Evolutionary conservation across 129 eudicot genomes (phyloP).

Genomic region (Flaveria robusta): DNA sequence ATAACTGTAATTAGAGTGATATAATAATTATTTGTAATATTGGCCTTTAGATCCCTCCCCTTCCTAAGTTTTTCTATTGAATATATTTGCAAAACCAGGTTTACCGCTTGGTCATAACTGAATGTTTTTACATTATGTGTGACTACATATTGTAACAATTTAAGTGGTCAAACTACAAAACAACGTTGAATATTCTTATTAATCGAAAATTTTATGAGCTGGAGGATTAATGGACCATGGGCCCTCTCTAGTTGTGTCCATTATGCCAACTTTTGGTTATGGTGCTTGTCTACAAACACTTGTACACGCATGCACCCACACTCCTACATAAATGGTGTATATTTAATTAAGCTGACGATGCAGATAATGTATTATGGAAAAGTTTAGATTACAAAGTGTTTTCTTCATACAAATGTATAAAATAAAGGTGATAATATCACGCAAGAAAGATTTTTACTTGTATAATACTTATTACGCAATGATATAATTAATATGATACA

Average conservation of each 20-base stretch:
- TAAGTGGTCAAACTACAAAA: not conserved
- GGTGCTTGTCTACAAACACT: not conserved
- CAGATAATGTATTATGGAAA: not conserved
- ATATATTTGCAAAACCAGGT: slow-evolving; percentile 20
- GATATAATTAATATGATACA: no score
- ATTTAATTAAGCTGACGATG: not conserved
- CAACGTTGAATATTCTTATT: not conserved
- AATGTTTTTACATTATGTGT: not conserved
- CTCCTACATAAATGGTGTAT: not conserved
- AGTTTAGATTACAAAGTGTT: no score
- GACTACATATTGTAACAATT: not conserved
- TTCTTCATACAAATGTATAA: no score
- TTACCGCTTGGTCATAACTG: not conserved
- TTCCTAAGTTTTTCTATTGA: slow-evolving; percentile 27
- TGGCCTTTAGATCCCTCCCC: slow-evolving; percentile 10
- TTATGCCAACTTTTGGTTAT: not conserved
- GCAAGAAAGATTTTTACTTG: no score
- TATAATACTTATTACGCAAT: no score
- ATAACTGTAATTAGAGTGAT: slow-evolving; percentile 16
- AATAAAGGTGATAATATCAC: no score
- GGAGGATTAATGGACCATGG: not conserved
- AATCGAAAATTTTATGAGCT: not conserved
- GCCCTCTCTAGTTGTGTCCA: not conserved
- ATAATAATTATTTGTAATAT: slow-evolving; percentile 16
- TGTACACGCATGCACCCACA: not conserved